Base-by-base conservation (phyloP, 140 eudicot genomes). In the Artemisia princeps region DNA sequence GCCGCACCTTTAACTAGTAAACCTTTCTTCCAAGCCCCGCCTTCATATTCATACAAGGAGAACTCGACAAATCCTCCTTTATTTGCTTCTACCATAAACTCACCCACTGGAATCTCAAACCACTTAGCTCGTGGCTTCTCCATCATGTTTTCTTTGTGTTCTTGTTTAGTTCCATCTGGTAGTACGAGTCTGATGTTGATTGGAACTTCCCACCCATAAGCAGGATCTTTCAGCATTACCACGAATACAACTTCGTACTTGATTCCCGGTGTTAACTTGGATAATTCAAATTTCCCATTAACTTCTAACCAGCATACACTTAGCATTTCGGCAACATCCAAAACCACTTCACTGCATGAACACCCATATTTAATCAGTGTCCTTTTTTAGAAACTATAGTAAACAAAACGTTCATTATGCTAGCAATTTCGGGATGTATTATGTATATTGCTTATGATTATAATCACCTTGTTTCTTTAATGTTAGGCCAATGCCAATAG, bases 221-320 rank as follows among this genome's bases (percentile, higher is more conserved):
- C 84, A 2, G 83, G 80, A 66, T 91, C 87, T 77, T 72, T 83
- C 40, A 91, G 40, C 91, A 83, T 83, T 50, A 87, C 77, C 46
- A 79, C 37, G 49, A 84, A 87, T 12, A 77, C 80, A 54, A 87
- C 79, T 62, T 87, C 84, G 3, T 91, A 91, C 52, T 49, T 49
- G 7, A 72, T 71, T 64, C 83, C 85, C 0, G 91, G 95, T 57
- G 95, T 65, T 11, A 87, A 72, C n/a, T 72, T 81, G 50, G 78
- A 55, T 13, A 73, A 73, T 53, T 91, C 83, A 22, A 91, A 50
- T 75, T 71, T 85, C 53, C 97, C 97, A 26, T 78, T 79, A 40
- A 87, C 69, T 71, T 91, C 96, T 65, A 91, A 86, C 97, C 97
- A 91, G 74, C 91, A 82, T 10, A 91, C 95, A 14, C 76, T 72